Evolutionary conservation across 1,139 yeast species (phyloP).

Genomic region (Arxiozyma slooffiae): DNA sequence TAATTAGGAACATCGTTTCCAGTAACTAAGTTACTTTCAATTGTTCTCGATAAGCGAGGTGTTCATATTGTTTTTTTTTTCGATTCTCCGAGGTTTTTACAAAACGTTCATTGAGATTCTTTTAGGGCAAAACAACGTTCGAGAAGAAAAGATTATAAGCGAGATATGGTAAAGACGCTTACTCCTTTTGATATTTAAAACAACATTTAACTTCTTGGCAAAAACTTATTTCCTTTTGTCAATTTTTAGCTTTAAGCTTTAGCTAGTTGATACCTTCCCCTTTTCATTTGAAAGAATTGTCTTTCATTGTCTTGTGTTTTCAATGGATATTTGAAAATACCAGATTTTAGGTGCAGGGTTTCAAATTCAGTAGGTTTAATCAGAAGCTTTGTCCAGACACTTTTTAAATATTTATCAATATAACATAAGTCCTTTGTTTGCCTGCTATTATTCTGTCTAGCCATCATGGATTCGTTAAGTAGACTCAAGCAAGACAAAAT

Average conservation of each 20-base stretch:
- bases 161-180: not conserved
- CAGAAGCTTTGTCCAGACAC: not conserved
- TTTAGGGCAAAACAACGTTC: not conserved
- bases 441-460: not conserved
- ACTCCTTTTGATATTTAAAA: not conserved
- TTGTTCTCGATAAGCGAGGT: not conserved
- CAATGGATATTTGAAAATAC: not conserved
- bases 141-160: not conserved
- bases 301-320: not conserved
- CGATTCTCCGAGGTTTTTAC: not conserved
- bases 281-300: too few species aligned
- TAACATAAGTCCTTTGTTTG: not conserved
- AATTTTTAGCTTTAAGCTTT: not conserved
- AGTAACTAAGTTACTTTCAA: too few species aligned
- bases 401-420: not conserved
- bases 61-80: too few species aligned
- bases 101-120: not conserved
- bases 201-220: not conserved
- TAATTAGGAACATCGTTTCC: not conserved
- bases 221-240: too few species aligned
- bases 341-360: not conserved
- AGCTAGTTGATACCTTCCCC: too few species aligned
- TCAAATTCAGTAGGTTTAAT: not conserved
- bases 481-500: slow-evolving; percentile 2
- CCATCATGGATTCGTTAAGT: slow-evolving; percentile 1